These are phyloP conservation scores for Penicillium mononematosum DNA, from an alignment of 495 filamentous ascomycete species.

Conservation along the genomic window DNA sequence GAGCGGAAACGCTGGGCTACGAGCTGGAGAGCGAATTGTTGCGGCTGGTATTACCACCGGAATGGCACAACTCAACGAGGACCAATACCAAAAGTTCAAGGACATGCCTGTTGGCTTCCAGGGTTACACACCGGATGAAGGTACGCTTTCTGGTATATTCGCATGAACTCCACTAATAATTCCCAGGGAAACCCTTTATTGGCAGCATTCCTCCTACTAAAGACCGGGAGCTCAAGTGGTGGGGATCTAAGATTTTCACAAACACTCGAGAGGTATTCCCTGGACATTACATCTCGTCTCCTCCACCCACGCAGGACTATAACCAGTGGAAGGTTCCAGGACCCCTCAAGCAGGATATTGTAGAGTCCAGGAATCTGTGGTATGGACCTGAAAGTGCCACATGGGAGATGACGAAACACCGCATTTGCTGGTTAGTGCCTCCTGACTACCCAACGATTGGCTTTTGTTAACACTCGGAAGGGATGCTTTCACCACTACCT, in stretches of 20 bases:
- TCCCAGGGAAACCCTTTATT: slow-evolving; percentile 33
- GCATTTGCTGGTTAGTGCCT: slow-evolving; percentile 45
- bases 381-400: slow-evolving; percentile 37
- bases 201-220: slow-evolving; percentile 34
- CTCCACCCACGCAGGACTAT: slow-evolving; percentile 40
- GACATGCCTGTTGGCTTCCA: slow-evolving; percentile 41
- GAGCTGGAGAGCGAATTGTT: slow-evolving; percentile 51
- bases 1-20: slow-evolving; percentile 42
- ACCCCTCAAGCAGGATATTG: slow-evolving; percentile 36
- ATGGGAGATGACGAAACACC: slow-evolving; percentile 41
- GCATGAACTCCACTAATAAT: slow-evolving; percentile 13
- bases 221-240: slow-evolving; percentile 51
- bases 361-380: slow-evolving; percentile 36
- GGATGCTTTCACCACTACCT: slow-evolving; percentile 45
- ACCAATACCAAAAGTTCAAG: slow-evolving; percentile 32
- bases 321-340: slow-evolving; percentile 51
- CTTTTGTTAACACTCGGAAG: slow-evolving; percentile 20
- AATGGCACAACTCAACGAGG: slow-evolving; percentile 35
- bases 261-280: slow-evolving; percentile 47
- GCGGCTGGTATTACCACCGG: slow-evolving; percentile 57
- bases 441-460: background rate
- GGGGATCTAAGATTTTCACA: slow-evolving; percentile 51
- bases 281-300: slow-evolving; percentile 47
- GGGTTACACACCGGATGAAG: slow-evolving; percentile 34
- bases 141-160: slow-evolving; percentile 16